Conservation (phyloP, 331 rosid genomes). For the Spiraea crenata region DNA sequence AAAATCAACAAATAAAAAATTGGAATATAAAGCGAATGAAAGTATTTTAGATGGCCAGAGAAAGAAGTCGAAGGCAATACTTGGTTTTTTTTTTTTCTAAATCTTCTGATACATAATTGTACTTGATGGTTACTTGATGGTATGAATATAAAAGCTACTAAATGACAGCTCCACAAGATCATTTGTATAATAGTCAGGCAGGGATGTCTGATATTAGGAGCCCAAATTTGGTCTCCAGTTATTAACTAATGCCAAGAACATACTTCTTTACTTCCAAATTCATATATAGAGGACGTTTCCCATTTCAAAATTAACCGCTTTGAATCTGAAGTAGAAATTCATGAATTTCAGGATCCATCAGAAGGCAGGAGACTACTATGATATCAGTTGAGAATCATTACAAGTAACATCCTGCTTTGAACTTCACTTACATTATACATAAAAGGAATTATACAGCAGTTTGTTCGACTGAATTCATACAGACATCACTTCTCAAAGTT, state of each 20-base stretch:
- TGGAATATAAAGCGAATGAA: not conserved
- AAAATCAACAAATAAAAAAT: conserved; percentile 14
- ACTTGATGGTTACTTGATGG: not conserved
- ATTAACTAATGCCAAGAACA: not conserved
- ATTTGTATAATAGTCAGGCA: not conserved
- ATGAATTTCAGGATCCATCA: not conserved
- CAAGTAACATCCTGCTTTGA: not conserved
- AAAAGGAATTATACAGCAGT: not conserved
- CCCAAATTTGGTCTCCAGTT: not conserved
- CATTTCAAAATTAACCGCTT: not conserved
- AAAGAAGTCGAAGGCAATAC: not conserved
- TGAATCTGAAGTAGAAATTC: not conserved
- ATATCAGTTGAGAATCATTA: not conserved
- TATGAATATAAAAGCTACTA: conserved; percentile 2
- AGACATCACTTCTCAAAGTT: not conserved
- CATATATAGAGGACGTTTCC: not conserved
- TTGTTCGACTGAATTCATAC: not conserved
- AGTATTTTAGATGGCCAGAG: not conserved
- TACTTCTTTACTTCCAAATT: not conserved
- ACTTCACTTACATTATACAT: not conserved
- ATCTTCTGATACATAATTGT: not conserved
- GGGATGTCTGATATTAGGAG: not conserved
- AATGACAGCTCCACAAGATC: not conserved
- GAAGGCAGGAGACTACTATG: not conserved
- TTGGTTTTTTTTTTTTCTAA: not conserved